Percentiles rank a stretch among this genome's conserved stretches.
phyloP scores from a whole-genome alignment of 352 stramenopile genomes.

The Pythium utonaiense region DNA sequence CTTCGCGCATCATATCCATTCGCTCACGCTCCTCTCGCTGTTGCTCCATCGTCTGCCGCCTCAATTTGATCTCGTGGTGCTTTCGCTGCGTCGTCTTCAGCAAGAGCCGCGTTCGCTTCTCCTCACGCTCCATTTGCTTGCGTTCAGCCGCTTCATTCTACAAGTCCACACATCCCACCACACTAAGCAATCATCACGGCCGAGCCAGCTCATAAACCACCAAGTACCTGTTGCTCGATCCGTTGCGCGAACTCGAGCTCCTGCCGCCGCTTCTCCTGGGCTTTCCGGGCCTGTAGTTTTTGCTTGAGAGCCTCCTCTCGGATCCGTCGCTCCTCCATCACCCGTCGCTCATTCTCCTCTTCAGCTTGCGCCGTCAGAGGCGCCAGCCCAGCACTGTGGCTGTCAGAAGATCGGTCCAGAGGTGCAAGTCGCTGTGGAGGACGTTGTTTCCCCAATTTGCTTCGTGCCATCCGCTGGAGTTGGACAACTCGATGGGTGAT shows the following conservation, averaged over 20 bases:
- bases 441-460: slow-evolving; percentile 4
- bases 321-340: slow-evolving; percentile 1
- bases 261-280: slow-evolving; percentile 11
- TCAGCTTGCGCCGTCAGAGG: neutral
- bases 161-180: neutral
- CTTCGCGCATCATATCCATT: slow-evolving; percentile 66
- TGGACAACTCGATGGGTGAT: slow-evolving; percentile 3
- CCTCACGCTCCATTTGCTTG: slow-evolving; percentile 70
- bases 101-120: slow-evolving; percentile 51
- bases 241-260: neutral
- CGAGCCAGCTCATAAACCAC: neutral
- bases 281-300: slow-evolving; percentile 7
- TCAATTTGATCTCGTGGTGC: slow-evolving; percentile 34
- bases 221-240: slow-evolving; percentile 22
- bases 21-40: slow-evolving; percentile 66
- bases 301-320: slow-evolving; percentile 4
- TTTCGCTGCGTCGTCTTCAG: slow-evolving; percentile 56
- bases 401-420: slow-evolving; percentile 1
- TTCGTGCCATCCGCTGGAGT: slow-evolving; percentile 12
- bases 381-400: neutral
- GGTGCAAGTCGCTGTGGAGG: slow-evolving; percentile 11
- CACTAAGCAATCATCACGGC: neutral
- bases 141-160: slow-evolving; percentile 57
- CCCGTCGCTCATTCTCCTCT: neutral
- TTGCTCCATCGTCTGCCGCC: slow-evolving; percentile 38